Percentiles rank a stretch among this genome's conserved stretches.
These are phyloP conservation scores for Fraxinus dipetala DNA, from an alignment of 305 asterid genomes.

Conservation along the genomic window DNA sequence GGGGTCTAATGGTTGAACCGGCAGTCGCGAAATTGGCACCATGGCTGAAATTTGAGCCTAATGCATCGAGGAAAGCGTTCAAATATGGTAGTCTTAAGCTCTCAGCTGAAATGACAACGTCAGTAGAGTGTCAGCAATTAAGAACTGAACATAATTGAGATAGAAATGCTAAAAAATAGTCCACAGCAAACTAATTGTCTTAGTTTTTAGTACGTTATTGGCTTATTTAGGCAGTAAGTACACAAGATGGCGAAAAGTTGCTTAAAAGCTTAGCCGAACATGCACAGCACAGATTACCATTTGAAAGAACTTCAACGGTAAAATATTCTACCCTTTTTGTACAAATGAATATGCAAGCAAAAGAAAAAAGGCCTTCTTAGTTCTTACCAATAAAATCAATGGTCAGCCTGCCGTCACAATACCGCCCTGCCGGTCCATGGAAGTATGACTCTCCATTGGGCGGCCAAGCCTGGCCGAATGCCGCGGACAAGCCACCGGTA, in stretches of 20 bases:
- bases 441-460: constrained; percentile 66
- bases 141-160: background rate
- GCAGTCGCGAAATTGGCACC: constrained; percentile 84
- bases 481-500: constrained; percentile 77
- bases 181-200: background rate
- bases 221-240: background rate
- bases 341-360: background rate
- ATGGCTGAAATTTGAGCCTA: constrained; percentile 69
- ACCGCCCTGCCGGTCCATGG: constrained; percentile 58
- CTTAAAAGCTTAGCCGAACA: background rate
- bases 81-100: constrained; percentile 50
- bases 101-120: constrained; percentile 38
- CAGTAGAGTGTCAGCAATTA: background rate
- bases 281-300: background rate
- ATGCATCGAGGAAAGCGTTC: constrained; percentile 63
- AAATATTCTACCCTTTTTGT: background rate
- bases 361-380: background rate
- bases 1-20: constrained; percentile 76
- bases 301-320: background rate
- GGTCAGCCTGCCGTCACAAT: constrained; percentile 57
- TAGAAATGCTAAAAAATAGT: background rate
- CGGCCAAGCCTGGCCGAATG: constrained; percentile 62
- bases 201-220: too few species aligned
- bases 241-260: background rate
- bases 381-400: constrained; percentile 50